Conservation (phyloP, 805 yeast species). For the Yueomyces sp. region DNA sequence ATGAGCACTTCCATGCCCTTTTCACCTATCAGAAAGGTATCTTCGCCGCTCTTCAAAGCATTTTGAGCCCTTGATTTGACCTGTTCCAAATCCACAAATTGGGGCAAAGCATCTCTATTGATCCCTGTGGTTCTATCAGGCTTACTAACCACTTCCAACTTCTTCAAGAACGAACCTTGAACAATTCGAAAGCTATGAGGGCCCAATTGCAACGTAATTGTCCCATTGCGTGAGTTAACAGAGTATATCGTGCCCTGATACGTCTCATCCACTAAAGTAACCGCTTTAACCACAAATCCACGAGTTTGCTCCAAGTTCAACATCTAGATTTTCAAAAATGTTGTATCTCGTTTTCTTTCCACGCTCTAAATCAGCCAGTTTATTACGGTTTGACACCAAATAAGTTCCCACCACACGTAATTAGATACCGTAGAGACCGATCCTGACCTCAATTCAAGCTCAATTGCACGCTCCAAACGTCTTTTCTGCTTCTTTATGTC, state of each 20-base stretch:
- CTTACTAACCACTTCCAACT: conserved; percentile 28
- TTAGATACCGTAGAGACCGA: too few species aligned
- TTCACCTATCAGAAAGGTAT: conserved; percentile 20
- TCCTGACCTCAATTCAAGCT: too few species aligned
- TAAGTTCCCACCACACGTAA: too few species aligned
- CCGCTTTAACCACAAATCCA: conserved; percentile 40
- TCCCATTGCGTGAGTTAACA: conserved; percentile 33
- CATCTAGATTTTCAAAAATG: conserved; percentile 5
- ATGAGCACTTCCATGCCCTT: conserved; percentile 35
- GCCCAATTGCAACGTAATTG: conserved; percentile 21
- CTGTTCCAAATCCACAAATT: conserved; percentile 18
- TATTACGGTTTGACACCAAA: too few species aligned
- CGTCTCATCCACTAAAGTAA: conserved; percentile 43
- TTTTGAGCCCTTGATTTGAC: conserved; percentile 15
- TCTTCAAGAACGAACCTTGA: conserved; percentile 44
- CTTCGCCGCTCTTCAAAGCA: conserved; percentile 14
- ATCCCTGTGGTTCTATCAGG: neutral
- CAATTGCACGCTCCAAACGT: too few species aligned
- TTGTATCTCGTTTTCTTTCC: too few species aligned
- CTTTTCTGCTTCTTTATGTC: too few species aligned
- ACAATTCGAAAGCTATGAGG: conserved; percentile 34
- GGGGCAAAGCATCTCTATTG: neutral
- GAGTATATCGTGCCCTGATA: conserved; percentile 54
- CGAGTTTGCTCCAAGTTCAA: conserved; percentile 16
- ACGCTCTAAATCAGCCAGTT: too few species aligned